Evolutionary conservation across 1,284 basidiomycete genomes (phyloP), one percentile per base, ranked within the genome.

Genomic region (Pascua guehoae): DNA sequence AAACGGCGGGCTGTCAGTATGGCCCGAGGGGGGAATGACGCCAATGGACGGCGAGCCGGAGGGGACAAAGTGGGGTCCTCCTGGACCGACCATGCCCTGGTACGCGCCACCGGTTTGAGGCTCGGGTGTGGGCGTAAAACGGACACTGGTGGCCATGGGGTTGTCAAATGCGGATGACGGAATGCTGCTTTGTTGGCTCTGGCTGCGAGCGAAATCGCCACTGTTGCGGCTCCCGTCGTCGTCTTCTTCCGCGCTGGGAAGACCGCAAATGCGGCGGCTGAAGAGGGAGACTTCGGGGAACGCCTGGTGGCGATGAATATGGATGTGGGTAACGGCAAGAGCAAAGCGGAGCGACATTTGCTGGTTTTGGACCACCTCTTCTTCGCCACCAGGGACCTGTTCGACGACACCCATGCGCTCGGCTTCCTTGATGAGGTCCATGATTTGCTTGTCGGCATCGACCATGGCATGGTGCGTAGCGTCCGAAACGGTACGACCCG

Each of bases 251-350:
- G 66, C 62, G 55, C 72, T 71, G 1, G 74, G 73, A n/a, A 78
- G 53, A 37, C 76, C 76, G 50, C 76, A 78, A 44, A 78, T 76
- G 49, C 65, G 66, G 59, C 72, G 71, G 42, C 67, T 70, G 64
- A 77, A 78, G 38, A 78, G 54, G 14, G 75, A 74, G 10, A 78
- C 76, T 52, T 78, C 76, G 2, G 76, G 76, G 65, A 76, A 75
- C 12, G 76, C 76, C 50, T 74, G 71, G 45, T 69, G 66, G 39
- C 74, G 69, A 57, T 78, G 76, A 18, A 77, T 70, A 47, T 77
- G 74, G 39, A 78, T 76, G 53, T 77, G 74, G 18, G 70, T 63
- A 53, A 75, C 74, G 17, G 76, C 72, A 15, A 76, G 60, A 49
- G 69, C 73, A 45, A 78, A 61, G 12, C 71, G 55, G 15, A 71